Conservation (phyloP, 1,284 basidiomycete genomes). For the Pseudozyma tsukubaensis region DNA sequence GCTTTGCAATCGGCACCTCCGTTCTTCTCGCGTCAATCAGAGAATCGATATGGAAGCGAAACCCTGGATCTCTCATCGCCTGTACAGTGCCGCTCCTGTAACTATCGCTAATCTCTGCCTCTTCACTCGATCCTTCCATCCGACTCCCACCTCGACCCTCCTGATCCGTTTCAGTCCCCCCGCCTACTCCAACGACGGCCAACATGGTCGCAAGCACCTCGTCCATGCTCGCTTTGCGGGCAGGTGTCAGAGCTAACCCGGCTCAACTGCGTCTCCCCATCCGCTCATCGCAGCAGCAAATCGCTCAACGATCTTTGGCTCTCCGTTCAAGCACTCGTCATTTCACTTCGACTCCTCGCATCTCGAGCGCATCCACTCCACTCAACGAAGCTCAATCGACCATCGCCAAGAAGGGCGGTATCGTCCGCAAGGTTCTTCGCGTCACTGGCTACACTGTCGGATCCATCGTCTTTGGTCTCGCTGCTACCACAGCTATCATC, state of each 20-base stretch:
- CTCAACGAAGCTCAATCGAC: conserved; percentile 29
- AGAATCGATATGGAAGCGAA: too few relatives aligned
- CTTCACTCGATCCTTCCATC: neutral
- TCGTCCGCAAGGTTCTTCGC: conserved; percentile 28
- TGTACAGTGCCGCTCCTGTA: too few relatives aligned
- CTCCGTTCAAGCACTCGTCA: conserved; percentile 3
- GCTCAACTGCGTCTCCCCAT: neutral
- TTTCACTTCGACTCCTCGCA: conserved; percentile 14
- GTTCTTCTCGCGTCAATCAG: too few relatives aligned
- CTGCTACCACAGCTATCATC: conserved; percentile 48
- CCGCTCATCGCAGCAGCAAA: neutral
- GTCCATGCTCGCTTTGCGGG: conserved; percentile 13
- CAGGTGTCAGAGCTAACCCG: conserved; percentile 1
- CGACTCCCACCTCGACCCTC: neutral
- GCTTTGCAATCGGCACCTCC: too few relatives aligned
- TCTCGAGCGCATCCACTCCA: conserved; percentile 20
- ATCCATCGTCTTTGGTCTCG: conserved; percentile 59
- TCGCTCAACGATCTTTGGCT: neutral
- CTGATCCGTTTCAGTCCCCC: neutral
- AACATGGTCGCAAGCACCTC: conserved; percentile 22
- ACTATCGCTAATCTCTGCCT: neutral
- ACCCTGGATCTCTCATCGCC: too few relatives aligned
- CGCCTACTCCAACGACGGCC: neutral
- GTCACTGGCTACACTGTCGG: conserved; percentile 38
- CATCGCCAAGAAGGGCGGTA: conserved; percentile 11